Conservation (phyloP, 2,329 filamentous ascomycete genomes). For the Uncinocarpus reesii region DNA sequence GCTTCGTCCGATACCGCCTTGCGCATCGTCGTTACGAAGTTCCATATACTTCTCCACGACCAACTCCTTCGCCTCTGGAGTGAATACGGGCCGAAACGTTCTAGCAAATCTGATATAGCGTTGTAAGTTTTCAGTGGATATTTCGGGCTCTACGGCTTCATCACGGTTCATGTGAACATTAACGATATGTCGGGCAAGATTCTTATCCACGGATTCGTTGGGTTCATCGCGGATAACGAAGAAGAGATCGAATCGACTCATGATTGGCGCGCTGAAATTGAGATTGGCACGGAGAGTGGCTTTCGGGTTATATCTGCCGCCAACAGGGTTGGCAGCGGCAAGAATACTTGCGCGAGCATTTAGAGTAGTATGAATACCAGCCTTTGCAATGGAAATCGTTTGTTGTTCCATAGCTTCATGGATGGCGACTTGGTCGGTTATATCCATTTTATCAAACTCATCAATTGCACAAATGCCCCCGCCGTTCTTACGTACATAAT, state of each 20-base stretch:
- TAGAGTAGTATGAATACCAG: conserved; percentile 92
- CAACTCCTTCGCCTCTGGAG: conserved; percentile 69
- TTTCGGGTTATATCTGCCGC: conserved; percentile 91
- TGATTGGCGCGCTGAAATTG: conserved; percentile 98
- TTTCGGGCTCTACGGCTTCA: conserved; percentile 81
- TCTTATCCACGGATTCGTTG: conserved; percentile 80
- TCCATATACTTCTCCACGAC: conserved; percentile 94
- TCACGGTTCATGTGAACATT: conserved; percentile 86
- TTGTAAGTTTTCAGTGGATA: conserved; percentile 91
- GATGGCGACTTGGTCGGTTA: conserved; percentile 92
- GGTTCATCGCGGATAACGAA: conserved; percentile 97
- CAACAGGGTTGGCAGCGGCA: conserved; percentile 90
- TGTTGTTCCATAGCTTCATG: conserved; percentile 99
- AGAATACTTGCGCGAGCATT: conserved; percentile 94
- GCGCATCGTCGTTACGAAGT: conserved; percentile 80
- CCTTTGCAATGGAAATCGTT: conserved; percentile 97
- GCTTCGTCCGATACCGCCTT: conserved; percentile 87
- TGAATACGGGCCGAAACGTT: conserved; percentile 90
- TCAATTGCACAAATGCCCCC: conserved; percentile 98
- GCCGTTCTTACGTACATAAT: conserved; percentile 39
- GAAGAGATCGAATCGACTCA: conserved; percentile 98
- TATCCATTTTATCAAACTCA: conserved; percentile 99
- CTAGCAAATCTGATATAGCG: conserved; percentile 93
- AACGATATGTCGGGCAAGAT: conserved; percentile 90
- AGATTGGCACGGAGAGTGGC: conserved; percentile 86